phyloP scores from a whole-genome alignment of 352 stramenopile genomes.

The Phytophthora quininea region DNA sequence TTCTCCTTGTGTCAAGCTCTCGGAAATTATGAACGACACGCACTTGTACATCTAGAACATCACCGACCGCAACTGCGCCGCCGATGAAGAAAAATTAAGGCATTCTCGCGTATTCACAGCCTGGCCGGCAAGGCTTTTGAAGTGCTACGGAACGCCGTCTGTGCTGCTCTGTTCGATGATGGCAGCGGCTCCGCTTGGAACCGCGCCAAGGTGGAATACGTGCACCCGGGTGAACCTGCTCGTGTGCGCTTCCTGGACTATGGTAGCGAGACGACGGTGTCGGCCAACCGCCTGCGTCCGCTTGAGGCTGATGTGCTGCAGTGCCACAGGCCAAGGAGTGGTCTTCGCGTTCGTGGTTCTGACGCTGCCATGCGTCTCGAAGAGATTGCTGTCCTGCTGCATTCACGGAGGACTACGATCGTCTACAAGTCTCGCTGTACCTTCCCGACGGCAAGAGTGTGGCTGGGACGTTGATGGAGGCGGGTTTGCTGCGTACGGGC shows the following conservation, averaged over 20 bases:
- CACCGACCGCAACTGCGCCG: constrained; percentile 83
- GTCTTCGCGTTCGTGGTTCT: constrained; percentile 89
- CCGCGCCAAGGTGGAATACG: constrained; percentile 90
- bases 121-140: constrained; percentile 91
- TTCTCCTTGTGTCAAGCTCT: constrained; percentile 87
- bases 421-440: constrained; percentile 79
- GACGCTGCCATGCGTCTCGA: constrained; percentile 92
- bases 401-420: constrained; percentile 80
- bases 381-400: constrained; percentile 79
- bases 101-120: constrained; percentile 91
- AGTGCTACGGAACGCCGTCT: constrained; percentile 88
- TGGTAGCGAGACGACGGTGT: constrained; percentile 91
- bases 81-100: constrained; percentile 95
- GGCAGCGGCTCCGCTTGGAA: constrained; percentile 94
- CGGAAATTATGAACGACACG: constrained; percentile 93
- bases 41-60: constrained; percentile 95
- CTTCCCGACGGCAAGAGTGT: constrained; percentile 81
- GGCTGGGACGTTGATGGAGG: constrained; percentile 89
- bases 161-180: constrained; percentile 96
- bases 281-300: constrained; percentile 86
- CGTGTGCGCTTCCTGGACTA: constrained; percentile 96
- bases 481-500: constrained; percentile 91
- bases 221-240: constrained; percentile 61
- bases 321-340: constrained; percentile 88
- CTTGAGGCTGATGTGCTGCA: constrained; percentile 90